Base-by-base conservation (phyloP, 495 filamentous ascomycete genomes). In the Neurospora intermedia region DNA sequence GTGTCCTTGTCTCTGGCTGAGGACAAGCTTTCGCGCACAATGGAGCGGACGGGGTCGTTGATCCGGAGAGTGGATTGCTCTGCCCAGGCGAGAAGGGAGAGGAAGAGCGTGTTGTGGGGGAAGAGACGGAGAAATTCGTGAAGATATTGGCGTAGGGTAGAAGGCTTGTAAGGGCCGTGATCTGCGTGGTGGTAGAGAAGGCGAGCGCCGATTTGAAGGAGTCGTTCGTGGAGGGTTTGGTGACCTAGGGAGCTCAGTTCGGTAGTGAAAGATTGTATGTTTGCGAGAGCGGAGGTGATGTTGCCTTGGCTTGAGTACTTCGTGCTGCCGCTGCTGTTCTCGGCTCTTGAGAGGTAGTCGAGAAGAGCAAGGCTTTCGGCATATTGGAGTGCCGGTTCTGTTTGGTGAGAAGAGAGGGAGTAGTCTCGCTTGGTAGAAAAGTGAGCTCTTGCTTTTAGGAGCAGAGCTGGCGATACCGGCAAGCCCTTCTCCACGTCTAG, bases 31-130 rank as follows among this genome's bases (percentile, higher is more conserved):
- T 62, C 31, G 27, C 84, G 79, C 45, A 93, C 78, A 23, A 90
- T 83, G 7, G 84, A 84, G 27, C 92, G 88, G 48, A 96, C 86
- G 43, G 91, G 91, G 75, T 95, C 91, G 73, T 91, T 86, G 73
- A 97, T 87, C 43, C 87, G 88, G 23, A 91, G 84, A 6, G 89
- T 85, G 16, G 88, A 81, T 1, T 73, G 62, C 76, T 93, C 89
- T 76, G 91, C 89, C 89, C 89, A 94, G 11, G 87, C 84, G 78
- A 90, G 91, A 16, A 94, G 83, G 18, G 87, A 82, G 70, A 95
- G 86, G 74, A 97, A 91, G 43, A 94, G 86, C 2, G 91, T 93
- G 83, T 97, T 97, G 40, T 86, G 83, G 0, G 94, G 94, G 80
- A 92, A 97, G 13, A 83, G 76, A 5, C 73, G 70, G 41, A 96